Evolutionary conservation across 768 basidiomycete species (phyloP), one percentile per base, ranked within the genome.

Genomic region (Leccinum imitatum): DNA sequence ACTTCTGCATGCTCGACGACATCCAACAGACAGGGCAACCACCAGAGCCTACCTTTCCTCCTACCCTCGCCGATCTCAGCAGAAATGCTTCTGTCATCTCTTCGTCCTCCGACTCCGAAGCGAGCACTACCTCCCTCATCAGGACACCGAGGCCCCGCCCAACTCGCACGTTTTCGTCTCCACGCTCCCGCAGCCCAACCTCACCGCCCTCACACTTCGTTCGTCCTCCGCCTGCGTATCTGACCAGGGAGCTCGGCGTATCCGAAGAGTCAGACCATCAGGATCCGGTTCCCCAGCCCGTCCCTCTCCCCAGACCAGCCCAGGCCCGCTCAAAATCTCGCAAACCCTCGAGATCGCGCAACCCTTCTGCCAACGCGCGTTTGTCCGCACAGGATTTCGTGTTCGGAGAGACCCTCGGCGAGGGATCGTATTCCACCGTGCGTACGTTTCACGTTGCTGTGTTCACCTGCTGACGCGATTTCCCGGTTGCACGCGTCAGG

Each of bases 371-470:
- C 5, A 81, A 79, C 65, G 77, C 75, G 23, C 75, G 80, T 50
- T 61, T 75, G 31, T 77, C 79, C 2, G 77, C 81, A 0, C 82
- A 84, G 51, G 90, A 92, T 73, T 91, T 91, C 68, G 80, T 84
- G 58, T 89, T 92, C 66, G 86, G 87, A 4, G 78, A 84, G 33
- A 81, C 84, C n/a, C 78, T 93, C 3, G 91, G 91, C 19, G 89
- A 91, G 69, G 91, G 91, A 19, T 89, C 89, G 10, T 93, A 91
- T 70, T 91, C 90, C 21, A 89, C 87, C 7, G 91, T 90, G 70
- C 68, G 86, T 80, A 6, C 46, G n/a, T 27, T 21, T 52, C 14
- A n/a, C 47, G 56, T 59, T 58, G 46, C 46, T 56, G 56, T 54
- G 50, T 66, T 59, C 47, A 39, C 63, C 19, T 19, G 10, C n/a